Base-by-base conservation (phyloP, 176 grass and related monocot genomes). In the Aegilops longissima region DNA sequence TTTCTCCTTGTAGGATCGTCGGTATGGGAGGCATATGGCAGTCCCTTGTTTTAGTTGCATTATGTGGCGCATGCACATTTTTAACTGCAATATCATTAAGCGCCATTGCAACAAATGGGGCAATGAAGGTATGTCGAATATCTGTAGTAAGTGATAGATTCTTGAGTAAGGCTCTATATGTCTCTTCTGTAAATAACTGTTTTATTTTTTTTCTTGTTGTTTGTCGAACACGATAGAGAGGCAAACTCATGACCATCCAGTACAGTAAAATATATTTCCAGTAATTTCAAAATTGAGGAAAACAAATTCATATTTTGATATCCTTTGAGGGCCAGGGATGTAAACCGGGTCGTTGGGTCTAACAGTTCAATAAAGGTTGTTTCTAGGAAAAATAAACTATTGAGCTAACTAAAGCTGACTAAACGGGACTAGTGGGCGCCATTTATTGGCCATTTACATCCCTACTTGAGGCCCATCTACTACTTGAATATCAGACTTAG, bases 21-120 rank as follows among this genome's bases (percentile, higher is more conserved):
- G 92, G 96, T 70, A 95, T 98, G 96, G 93, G 91, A 69, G 96
- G 96, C 51, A 42, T 98, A 83, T 91, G 92, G 61, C 88, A 91
- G 80, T 93, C 93, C 73, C 88, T 98, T 86, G 45, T 98, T 79
- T 82, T 98, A 82, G 86, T 90, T 62, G 33, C 71, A 45, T 91
- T 98, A 40, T 98, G 96, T 54, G 92, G 93, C 16, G 17, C 88
- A 86, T 98, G 96, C 73, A 98, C 96, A 85, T 95, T 98, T 84
- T 92, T 95, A 83, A 98, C 96, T 13, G 79, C 73, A 73, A 82
- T 98, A 87, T 98, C 96, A 70, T 89, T 98, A 82, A 98, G 96
- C 86, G 96, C 96, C 35, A 98, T 98, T 79, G 96, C 96, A 25
- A 95, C 96, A 21, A 98, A 98, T 89, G 96, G 96, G 59, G 96